Evolutionary conservation across 176 grass and related monocot species (phyloP).

Genomic region (Rhipidocladum racemiflorum): DNA sequence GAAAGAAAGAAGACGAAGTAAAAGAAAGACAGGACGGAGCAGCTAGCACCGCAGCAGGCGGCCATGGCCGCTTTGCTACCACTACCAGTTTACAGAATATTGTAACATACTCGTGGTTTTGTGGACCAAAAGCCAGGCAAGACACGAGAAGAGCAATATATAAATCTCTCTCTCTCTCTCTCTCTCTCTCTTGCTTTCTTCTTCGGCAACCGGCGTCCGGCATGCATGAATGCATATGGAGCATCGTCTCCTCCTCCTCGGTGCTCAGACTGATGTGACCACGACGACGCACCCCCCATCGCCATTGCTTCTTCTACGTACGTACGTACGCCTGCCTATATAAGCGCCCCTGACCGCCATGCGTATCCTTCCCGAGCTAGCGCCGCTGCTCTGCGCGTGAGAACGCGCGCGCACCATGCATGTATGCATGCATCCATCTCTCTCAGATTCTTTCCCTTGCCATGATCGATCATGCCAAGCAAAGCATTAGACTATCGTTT

Average conservation of each 20-base stretch:
- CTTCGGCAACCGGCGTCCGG: not conserved
- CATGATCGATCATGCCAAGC: not conserved
- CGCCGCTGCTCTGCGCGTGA: not conserved
- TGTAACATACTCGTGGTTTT: not conserved
- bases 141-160: not conserved
- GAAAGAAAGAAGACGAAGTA: conserved; percentile 15
- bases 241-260: too few relatives aligned
- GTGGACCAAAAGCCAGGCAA: not conserved
- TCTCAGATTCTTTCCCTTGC: not conserved
- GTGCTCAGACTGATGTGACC: not conserved
- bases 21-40: conserved; percentile 18
- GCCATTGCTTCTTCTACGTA: not conserved
- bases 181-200: not conserved
- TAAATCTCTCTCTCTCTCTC: not conserved
- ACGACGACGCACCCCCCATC: not conserved
- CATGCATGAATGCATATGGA: not conserved
- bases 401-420: too few relatives aligned
- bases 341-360: not conserved
- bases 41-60: not conserved
- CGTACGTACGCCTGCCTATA: not conserved
- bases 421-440: not conserved
- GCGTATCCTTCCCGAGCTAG: not conserved
- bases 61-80: conserved; percentile 11
- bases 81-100: not conserved
- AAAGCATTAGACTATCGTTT: not conserved